Conservation (phyloP, 371 early-diverging fungal genomes). For the Mortierella sp. region DNA sequence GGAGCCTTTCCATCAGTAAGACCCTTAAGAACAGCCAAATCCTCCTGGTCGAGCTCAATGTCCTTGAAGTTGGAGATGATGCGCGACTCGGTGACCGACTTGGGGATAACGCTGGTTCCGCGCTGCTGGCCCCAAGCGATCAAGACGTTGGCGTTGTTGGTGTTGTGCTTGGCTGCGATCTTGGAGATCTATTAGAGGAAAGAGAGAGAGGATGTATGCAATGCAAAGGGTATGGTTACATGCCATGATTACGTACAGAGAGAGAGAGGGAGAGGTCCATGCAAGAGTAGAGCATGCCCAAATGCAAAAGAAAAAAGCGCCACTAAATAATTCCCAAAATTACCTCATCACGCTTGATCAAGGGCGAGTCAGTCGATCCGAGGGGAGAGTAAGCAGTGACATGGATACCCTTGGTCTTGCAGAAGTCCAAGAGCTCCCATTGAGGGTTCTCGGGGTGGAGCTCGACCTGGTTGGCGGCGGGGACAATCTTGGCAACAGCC, state of each 20-base stretch:
- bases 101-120: conserved; percentile 75
- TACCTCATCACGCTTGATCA: conserved; percentile 60
- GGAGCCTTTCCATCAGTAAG: conserved; percentile 47
- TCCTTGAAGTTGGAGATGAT: conserved; percentile 66
- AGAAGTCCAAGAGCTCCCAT: conserved; percentile 77
- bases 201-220: neutral
- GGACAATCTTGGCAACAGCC: conserved; percentile 76
- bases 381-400: conserved; percentile 92
- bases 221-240: neutral
- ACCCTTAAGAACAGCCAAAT: conserved; percentile 53
- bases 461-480: conserved; percentile 92
- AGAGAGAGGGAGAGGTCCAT: neutral
- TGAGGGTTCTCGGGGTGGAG: conserved; percentile 92
- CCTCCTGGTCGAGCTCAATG: conserved; percentile 62
- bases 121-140: conserved; percentile 83
- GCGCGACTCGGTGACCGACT: conserved; percentile 70
- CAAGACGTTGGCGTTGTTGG: conserved; percentile 79
- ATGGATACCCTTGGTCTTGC: conserved; percentile 75
- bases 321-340: neutral
- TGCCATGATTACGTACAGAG: neutral
- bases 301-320: neutral
- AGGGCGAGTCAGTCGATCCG: conserved; percentile 58
- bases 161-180: conserved; percentile 80
- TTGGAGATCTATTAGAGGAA: conserved; percentile 57
- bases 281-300: too few species aligned